Percentiles rank a stretch among this genome's conserved stretches.
Evolutionary conservation across 75 land plant genomes (phyloP).

Genomic region (Cryptomeria japonica): DNA sequence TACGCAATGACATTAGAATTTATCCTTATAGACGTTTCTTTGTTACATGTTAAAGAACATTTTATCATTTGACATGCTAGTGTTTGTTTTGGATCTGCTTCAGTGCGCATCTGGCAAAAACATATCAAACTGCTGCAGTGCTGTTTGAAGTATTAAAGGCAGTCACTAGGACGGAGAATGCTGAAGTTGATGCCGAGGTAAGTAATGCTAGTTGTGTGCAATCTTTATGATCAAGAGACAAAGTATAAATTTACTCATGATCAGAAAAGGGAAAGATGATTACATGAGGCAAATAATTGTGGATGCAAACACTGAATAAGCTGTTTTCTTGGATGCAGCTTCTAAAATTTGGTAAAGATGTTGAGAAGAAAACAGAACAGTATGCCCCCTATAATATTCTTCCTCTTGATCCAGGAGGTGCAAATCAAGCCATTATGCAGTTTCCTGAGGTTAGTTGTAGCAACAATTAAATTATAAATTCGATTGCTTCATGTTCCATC

Average conservation of each 20-base stretch:
- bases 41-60: not conserved
- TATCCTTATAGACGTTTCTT: not conserved
- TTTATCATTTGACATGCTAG: constrained; percentile 3
- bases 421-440: constrained; percentile 82
- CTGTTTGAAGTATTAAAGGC: constrained; percentile 76
- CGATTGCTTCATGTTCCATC: not conserved
- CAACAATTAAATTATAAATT: not conserved
- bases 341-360: constrained; percentile 45
- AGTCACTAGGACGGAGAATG: constrained; percentile 49
- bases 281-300: constrained; percentile 13
- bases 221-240: not conserved
- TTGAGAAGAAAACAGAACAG: constrained; percentile 47
- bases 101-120: constrained; percentile 59
- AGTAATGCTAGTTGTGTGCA: not conserved
- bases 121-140: constrained; percentile 69
- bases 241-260: not conserved
- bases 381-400: constrained; percentile 88
- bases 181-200: constrained; percentile 54
- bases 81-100: not conserved
- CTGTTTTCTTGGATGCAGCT: constrained; percentile 32
- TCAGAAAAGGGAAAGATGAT: not conserved
- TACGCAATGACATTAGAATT: not conserved
- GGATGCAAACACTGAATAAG: not conserved
- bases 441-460: constrained; percentile 72
- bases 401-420: constrained; percentile 79